phyloP scores from a whole-genome alignment of 176 grass and related monocot species.

The Oryza coarctata region DNA sequence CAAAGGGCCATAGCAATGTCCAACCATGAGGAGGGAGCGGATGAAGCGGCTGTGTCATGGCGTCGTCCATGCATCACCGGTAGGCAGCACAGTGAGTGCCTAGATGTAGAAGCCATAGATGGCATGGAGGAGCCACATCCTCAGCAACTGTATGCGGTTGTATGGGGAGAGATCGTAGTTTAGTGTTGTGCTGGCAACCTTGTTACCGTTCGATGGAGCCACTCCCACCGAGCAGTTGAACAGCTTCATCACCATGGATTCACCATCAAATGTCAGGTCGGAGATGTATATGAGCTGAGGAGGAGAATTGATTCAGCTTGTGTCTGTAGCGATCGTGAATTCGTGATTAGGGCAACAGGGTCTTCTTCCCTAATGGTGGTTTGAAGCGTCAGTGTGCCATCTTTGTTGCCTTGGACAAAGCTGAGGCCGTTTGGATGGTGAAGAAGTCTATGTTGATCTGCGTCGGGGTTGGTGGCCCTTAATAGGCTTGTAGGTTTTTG shows the following conservation, averaged over 20 bases:
- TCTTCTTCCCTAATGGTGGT: background rate
- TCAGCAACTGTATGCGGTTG: background rate
- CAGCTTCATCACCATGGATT: background rate
- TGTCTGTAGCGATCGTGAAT: no score
- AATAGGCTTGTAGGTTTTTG: background rate
- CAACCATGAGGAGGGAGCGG: background rate
- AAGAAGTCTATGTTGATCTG: background rate
- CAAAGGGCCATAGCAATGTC: slow-evolving; percentile 7
- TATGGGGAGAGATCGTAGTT: background rate
- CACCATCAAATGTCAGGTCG: background rate
- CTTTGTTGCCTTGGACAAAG: background rate
- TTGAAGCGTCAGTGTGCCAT: background rate
- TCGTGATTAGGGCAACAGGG: background rate
- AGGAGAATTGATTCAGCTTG: no score
- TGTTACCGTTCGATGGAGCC: no score
- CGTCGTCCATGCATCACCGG: no score
- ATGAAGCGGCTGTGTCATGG: background rate
- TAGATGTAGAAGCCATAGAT: slow-evolving; percentile 1
- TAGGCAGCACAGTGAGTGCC: background rate
- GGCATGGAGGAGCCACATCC: background rate
- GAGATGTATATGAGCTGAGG: background rate
- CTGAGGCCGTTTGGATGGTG: background rate
- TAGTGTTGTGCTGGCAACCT: no score
- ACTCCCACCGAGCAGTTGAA: background rate
- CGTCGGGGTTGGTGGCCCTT: background rate